phyloP scores from a whole-genome alignment of 306 rosid species.

The Herpetospermum pedunculosum region DNA sequence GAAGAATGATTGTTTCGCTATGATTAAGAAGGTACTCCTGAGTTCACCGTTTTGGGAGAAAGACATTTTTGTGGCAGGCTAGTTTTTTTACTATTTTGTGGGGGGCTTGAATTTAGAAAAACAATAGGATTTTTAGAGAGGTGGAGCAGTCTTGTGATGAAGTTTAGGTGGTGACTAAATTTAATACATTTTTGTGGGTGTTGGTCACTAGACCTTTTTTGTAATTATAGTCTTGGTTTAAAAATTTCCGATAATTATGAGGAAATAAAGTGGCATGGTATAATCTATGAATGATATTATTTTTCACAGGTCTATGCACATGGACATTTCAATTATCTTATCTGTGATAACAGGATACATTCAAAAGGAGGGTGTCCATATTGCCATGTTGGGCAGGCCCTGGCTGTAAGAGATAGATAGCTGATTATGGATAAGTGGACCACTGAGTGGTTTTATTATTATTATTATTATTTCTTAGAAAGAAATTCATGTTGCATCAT shows the following conservation, averaged over 20 bases:
- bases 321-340: background rate
- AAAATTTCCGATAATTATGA: background rate
- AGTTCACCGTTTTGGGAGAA: too few relatives aligned
- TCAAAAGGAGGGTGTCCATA: constrained; percentile 1
- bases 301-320: background rate
- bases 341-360: background rate
- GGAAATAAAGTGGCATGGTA: background rate
- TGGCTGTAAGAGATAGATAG: constrained; percentile 13
- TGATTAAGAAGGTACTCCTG: too few relatives aligned
- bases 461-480: background rate
- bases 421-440: constrained; percentile 32
- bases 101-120: too few relatives aligned
- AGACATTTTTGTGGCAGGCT: too few relatives aligned
- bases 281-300: background rate
- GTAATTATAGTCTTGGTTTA: too few relatives aligned
- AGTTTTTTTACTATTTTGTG: too few relatives aligned
- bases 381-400: constrained; percentile 17
- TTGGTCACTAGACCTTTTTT: too few relatives aligned
- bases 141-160: too few relatives aligned
- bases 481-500: constrained; percentile 2
- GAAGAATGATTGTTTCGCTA: too few relatives aligned
- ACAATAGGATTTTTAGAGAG: too few relatives aligned
- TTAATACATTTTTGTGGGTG: too few relatives aligned
- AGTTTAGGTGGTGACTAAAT: too few relatives aligned
- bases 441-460: constrained; percentile 3